Conservation (phyloP, 352 stramenopile species). For the Blastocystis sp. region DNA sequence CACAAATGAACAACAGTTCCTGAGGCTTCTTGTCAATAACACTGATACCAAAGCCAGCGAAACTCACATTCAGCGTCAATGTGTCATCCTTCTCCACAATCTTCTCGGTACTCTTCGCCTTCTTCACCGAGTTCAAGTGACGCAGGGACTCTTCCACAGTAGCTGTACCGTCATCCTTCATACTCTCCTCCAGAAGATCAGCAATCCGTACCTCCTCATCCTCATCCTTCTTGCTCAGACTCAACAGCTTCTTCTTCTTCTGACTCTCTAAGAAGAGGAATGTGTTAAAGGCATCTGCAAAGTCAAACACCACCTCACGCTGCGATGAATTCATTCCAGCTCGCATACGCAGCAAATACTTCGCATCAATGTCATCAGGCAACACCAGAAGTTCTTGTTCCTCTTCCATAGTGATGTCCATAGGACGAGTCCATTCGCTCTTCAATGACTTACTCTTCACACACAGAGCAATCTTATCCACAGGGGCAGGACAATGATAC, state of each 20-base stretch:
- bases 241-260: conserved; percentile 53
- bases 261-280: conserved; percentile 16
- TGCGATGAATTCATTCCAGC: conserved; percentile 23
- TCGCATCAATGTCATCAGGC: neutral
- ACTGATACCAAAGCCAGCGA: conserved; percentile 43
- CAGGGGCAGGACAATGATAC: conserved; percentile 27
- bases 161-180: neutral
- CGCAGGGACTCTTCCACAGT: neutral
- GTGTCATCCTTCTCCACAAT: neutral
- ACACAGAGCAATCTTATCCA: conserved; percentile 35
- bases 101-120: neutral
- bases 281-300: conserved; percentile 47
- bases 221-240: conserved; percentile 50
- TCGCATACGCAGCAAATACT: conserved; percentile 49
- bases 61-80: conserved; percentile 10
- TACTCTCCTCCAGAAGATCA: conserved; percentile 33
- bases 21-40: conserved; percentile 23
- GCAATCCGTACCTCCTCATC: conserved; percentile 34
- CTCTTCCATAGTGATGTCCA: conserved; percentile 40
- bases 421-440: conserved; percentile 22
- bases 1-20: conserved; percentile 52
- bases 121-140: neutral
- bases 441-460: conserved; percentile 30
- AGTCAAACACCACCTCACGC: conserved; percentile 56
- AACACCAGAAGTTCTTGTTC: conserved; percentile 2